Percentiles rank a stretch among this genome's conserved stretches.
Conservation (phyloP, 192 early-diverging fungal species). For the Linnemannia schmuckeri region DNA sequence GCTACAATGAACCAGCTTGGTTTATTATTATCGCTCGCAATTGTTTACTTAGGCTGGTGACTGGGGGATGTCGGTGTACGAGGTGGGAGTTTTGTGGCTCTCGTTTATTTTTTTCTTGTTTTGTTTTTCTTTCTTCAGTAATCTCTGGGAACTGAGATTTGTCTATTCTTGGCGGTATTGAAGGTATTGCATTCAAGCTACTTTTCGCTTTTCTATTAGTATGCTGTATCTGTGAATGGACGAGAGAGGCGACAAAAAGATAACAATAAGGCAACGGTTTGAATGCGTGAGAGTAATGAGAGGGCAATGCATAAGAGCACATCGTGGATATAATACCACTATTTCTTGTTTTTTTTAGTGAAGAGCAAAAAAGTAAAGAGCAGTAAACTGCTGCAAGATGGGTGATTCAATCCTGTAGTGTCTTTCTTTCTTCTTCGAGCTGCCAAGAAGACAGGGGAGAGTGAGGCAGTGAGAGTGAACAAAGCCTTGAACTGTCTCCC, state of each 20-base stretch:
- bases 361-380: not conserved
- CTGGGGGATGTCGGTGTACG: not conserved
- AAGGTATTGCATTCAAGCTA: not conserved
- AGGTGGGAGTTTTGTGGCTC: not conserved
- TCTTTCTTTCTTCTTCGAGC: too few relatives aligned
- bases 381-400: not conserved
- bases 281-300: not conserved
- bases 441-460: too few relatives aligned
- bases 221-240: too few relatives aligned
- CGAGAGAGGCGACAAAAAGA: not conserved
- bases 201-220: not conserved
- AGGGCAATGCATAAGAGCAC: not conserved
- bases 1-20: not conserved
- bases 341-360: not conserved
- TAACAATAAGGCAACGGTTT: not conserved
- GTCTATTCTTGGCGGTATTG: not conserved
- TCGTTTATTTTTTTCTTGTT: slow-evolving; percentile 8
- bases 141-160: not conserved
- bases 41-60: not conserved
- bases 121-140: not conserved
- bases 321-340: not conserved
- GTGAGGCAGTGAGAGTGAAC: too few relatives aligned
- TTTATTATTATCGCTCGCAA: not conserved
- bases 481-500: too few relatives aligned
- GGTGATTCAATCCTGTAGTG: not conserved